phyloP scores from a whole-genome alignment of 2,329 filamentous ascomycete species.

The Sclerotinia nivalis region DNA sequence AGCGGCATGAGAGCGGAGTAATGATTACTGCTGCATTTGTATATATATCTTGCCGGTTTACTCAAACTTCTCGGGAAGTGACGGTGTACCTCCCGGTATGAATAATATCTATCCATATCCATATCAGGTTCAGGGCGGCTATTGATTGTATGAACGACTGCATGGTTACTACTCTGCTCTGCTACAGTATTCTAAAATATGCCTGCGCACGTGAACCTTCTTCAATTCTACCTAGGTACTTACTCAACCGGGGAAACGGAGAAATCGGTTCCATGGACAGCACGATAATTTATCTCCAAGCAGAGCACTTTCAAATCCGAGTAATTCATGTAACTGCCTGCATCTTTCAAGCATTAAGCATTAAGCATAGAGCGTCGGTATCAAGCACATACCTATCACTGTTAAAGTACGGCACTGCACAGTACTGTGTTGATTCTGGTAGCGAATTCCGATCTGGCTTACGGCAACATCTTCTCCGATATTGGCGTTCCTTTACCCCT shows the following conservation, averaged over 20 bases:
- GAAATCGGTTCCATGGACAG: neutral
- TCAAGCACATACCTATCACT: constrained; percentile 6
- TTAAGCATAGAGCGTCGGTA: neutral
- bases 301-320: constrained; percentile 13
- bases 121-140: neutral
- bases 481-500: constrained; percentile 13
- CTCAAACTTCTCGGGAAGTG: constrained; percentile 1
- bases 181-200: neutral
- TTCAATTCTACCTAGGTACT: neutral
- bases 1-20: neutral
- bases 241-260: constrained; percentile 4
- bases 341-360: neutral
- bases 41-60: neutral
- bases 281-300: constrained; percentile 16
- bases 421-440: constrained; percentile 2
- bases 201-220: neutral
- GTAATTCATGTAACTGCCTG: constrained; percentile 5
- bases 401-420: neutral
- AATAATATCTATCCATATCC: neutral
- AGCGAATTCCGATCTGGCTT: constrained; percentile 16
- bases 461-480: constrained; percentile 6
- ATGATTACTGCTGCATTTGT: neutral
- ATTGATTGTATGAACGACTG: neutral
- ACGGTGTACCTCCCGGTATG: constrained; percentile 10
- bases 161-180: constrained; percentile 4